A percentile compares a stretch with the other conserved stretches of the same genome.
Evolutionary conservation across 2,329 filamentous ascomycete species (phyloP).

Genomic region (Fusarium algeriense): DNA sequence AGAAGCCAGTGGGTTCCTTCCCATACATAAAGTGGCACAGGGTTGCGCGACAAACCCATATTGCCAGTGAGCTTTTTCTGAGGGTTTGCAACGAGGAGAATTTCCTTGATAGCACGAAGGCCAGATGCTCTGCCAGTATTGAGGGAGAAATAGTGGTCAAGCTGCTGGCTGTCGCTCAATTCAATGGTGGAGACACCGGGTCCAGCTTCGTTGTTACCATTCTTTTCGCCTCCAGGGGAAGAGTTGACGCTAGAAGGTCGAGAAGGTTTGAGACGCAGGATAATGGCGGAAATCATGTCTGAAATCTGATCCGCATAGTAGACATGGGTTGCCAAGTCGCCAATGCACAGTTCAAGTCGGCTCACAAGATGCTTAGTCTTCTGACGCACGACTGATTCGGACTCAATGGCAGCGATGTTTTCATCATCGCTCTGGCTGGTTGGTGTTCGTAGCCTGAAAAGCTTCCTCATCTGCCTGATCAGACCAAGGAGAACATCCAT

Average conservation of each 20-base stretch:
- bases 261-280: conserved; percentile 80
- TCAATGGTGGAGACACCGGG: conserved; percentile 54
- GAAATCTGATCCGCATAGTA: conserved; percentile 97
- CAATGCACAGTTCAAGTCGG: conserved; percentile 84
- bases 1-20: conserved; percentile 96
- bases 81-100: conserved; percentile 84
- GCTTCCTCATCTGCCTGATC: conserved; percentile 82
- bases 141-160: conserved; percentile 66
- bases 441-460: conserved; percentile 73
- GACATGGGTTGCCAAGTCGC: conserved; percentile 91
- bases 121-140: conserved; percentile 72
- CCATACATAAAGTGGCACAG: conserved; percentile 86
- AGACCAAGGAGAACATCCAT: conserved; percentile 93
- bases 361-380: conserved; percentile 75
- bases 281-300: conserved; percentile 89
- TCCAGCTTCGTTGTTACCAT: conserved; percentile 52
- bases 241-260: conserved; percentile 59
- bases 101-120: conserved; percentile 83
- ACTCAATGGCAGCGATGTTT: conserved; percentile 47
- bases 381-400: conserved; percentile 50
- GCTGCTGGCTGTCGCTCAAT: conserved; percentile 58
- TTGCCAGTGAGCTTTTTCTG: conserved; percentile 69
- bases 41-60: conserved; percentile 76
- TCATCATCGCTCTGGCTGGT: conserved; percentile 52
- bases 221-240: conserved; percentile 62